Evolutionary conservation across 2,329 filamentous ascomycete species (phyloP), one percentile per base, ranked within the genome.

Genomic region (Allantophomopsis cytisporea): DNA sequence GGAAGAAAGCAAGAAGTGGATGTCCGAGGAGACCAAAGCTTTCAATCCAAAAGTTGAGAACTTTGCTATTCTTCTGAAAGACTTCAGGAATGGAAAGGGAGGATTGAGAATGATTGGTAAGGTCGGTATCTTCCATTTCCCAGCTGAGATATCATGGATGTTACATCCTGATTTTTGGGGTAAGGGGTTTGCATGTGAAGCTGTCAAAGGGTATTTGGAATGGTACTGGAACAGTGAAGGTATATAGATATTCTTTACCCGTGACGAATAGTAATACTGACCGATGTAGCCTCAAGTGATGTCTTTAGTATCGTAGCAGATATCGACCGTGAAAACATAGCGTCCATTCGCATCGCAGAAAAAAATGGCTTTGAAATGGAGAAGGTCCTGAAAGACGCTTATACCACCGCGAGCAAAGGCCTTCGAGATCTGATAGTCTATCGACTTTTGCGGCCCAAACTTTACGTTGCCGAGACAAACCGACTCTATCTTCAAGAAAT

Each of bases 131-230:
- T 48, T 47, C 39, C 38, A 47, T 2, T 40, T 31, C 34, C 42
- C 39, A 31, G 30, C 37, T 0, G 40, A 50, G 15, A 47, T 51
- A 28, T 46, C 51, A 36, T 53, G 51, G 40, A 45, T 40, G 35
- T 15, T 50, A 7, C 44, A 50, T 39, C 35, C 32, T 3, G 15
- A 38, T 8, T 50, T 45, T 38, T 52, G 50, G 46, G 47, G 47
- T 3, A 40, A 39, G n/a, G 48, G 49, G 15, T 51, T 43, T 41
- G 45, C 43, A 12, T 45, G 36, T 11, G 48, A 50, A 20, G 47
- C 46, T 12, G 42, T 50, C 17, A 21, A 8, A 18, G 35, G 37
- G 23, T 53, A 48, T 38, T 30, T 51, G 38, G 28, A 38, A 5
- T 11, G 36, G n/a, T 28, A 28, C 23, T 28, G 23, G 23, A 28